Conservation (phyloP, 768 basidiomycete species). For the Scleroderma bovista region DNA sequence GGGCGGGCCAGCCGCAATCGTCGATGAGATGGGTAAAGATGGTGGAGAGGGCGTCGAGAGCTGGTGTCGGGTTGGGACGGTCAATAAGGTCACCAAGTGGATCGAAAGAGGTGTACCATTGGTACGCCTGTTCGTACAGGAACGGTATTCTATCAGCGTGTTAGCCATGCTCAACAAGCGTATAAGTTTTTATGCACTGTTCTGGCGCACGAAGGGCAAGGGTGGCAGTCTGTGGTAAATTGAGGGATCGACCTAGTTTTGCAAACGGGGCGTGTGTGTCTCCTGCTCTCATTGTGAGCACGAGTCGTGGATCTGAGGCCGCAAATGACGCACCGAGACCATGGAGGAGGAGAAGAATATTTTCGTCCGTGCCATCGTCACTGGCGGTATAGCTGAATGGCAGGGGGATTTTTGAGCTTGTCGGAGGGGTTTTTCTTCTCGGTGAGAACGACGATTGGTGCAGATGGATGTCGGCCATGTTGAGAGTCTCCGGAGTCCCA, state of each 20-base stretch:
- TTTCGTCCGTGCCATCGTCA: conserved; percentile 81
- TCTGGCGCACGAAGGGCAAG: conserved; percentile 78
- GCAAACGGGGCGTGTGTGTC: conserved; percentile 78
- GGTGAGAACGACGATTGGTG: conserved; percentile 11
- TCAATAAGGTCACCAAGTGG: conserved; percentile 65
- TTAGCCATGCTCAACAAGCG: conserved; percentile 6
- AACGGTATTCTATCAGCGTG: conserved; percentile 57
- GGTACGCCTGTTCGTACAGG: conserved; percentile 71
- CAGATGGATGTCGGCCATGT: conserved; percentile 19
- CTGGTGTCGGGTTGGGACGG: conserved; percentile 67
- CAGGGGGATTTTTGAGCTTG: conserved; percentile 39
- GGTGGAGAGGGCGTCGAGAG: conserved; percentile 49
- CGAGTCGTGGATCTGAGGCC: not conserved
- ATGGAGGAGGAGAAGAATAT: conserved; percentile 78
- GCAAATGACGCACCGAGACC: conserved; percentile 60
- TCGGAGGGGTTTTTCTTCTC: conserved; percentile 48
- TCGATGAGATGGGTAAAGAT: conserved; percentile 52
- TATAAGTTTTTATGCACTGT: conserved; percentile 42
- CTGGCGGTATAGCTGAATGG: conserved; percentile 68
- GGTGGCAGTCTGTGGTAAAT: conserved; percentile 85
- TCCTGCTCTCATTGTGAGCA: conserved; percentile 39
- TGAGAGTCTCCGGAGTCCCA: too few relatives aligned
- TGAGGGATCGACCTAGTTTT: conserved; percentile 64
- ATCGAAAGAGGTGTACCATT: conserved; percentile 86
- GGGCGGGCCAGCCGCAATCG: conserved; percentile 59